A percentile compares a stretch with the other conserved stretches of the same genome.
phyloP scores from a whole-genome alignment of 2,329 filamentous ascomycete genomes.

The Alternaria incomplexa region DNA sequence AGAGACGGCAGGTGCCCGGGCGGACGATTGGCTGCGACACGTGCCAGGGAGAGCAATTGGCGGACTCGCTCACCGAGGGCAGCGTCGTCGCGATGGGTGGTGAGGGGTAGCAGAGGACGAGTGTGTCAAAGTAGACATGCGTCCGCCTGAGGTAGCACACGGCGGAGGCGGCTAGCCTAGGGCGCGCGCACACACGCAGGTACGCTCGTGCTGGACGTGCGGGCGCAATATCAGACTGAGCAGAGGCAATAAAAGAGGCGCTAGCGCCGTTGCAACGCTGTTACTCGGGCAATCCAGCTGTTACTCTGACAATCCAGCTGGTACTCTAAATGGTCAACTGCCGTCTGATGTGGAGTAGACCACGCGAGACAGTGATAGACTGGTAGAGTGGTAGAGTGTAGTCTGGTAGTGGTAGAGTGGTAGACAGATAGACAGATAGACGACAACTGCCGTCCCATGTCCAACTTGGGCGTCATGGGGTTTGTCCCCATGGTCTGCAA shows the following conservation, averaged over 20 bases:
- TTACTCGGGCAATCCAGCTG: slow-evolving; percentile 2
- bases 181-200: slow-evolving; percentile 25
- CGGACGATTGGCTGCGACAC: slow-evolving; percentile 12
- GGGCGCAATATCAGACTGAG: slow-evolving; percentile 6
- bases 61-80: neutral
- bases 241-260: slow-evolving; percentile 8
- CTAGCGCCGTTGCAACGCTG: slow-evolving; percentile 24
- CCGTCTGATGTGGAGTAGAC: neutral
- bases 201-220: slow-evolving; percentile 22
- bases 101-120: slow-evolving; percentile 4
- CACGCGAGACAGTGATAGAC: neutral
- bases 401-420: neutral
- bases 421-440: neutral
- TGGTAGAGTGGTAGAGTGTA: neutral
- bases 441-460: neutral
- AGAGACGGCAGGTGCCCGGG: slow-evolving; percentile 7
- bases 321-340: neutral
- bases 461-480: neutral
- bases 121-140: slow-evolving; percentile 18
- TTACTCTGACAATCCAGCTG: neutral
- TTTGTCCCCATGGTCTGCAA: neutral
- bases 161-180: slow-evolving; percentile 18
- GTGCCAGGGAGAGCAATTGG: neutral
- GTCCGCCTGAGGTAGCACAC: slow-evolving; percentile 25
- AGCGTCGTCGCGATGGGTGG: neutral